Conservation (phyloP, 257 asterid genomes). For the Nyctanthes arbortristis region DNA sequence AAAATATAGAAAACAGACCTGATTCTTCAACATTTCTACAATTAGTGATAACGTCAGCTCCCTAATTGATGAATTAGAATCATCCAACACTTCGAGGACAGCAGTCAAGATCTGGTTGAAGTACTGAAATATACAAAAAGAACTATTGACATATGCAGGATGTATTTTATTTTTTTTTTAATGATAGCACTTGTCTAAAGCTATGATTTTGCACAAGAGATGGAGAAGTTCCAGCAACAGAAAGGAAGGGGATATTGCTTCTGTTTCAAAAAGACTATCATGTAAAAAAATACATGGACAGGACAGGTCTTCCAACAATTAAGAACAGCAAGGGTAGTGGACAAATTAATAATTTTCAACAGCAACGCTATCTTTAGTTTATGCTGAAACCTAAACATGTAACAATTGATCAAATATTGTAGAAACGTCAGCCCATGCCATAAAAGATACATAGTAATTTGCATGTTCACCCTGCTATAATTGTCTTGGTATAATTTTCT, state of each 20-base stretch:
- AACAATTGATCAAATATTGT: not conserved
- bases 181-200: not conserved
- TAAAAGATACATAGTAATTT: too few relatives aligned
- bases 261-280: not conserved
- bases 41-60: constrained; percentile 78
- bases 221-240: not conserved
- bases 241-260: constrained; percentile 4
- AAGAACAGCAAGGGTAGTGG: not conserved
- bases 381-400: not conserved
- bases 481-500: not conserved
- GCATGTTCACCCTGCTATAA: not conserved
- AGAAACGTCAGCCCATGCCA: not conserved
- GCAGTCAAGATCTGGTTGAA: constrained; percentile 93
- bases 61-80: constrained; percentile 73
- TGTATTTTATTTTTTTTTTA: constrained; percentile 14
- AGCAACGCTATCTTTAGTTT: not conserved
- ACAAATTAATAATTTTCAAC: not conserved
- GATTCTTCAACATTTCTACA: constrained; percentile 90
- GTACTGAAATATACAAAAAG: constrained; percentile 58
- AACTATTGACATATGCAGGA: constrained; percentile 18
- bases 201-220: not conserved
- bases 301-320: not conserved
- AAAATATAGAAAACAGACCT: constrained; percentile 49
- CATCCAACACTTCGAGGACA: constrained; percentile 91
- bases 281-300: not conserved